These are phyloP conservation scores for Suillus spraguei DNA, from an alignment of 768 basidiomycete genomes.

Conservation along the genomic window DNA sequence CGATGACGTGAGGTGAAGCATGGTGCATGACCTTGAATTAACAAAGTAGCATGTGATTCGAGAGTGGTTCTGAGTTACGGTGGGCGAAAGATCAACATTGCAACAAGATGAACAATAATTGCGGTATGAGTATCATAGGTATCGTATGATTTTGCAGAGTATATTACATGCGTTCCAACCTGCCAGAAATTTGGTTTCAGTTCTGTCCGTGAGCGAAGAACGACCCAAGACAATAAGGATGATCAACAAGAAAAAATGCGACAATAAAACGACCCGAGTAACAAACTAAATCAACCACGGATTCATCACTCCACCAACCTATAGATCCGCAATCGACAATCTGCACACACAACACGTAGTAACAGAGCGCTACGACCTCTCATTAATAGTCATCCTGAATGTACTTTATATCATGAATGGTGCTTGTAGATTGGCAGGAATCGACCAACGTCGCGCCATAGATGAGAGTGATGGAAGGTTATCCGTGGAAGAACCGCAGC, in stretches of 20 bases:
- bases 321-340: slow-evolving; percentile 8
- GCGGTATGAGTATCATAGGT: slow-evolving; percentile 28
- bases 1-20: not conserved
- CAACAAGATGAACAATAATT: slow-evolving; percentile 20
- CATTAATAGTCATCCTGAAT: slow-evolving; percentile 6
- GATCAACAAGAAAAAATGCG: slow-evolving; percentile 27
- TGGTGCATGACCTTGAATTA: too few relatives aligned
- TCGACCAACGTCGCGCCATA: slow-evolving; percentile 40
- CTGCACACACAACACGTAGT: not conserved
- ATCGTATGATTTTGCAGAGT: slow-evolving; percentile 24
- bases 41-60: too few relatives aligned
- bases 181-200: slow-evolving; percentile 25
- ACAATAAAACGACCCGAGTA: slow-evolving; percentile 20
- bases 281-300: slow-evolving; percentile 6
- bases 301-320: not conserved
- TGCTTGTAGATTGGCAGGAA: slow-evolving; percentile 33
- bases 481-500: slow-evolving; percentile 34
- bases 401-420: slow-evolving; percentile 37
- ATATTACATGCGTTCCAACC: slow-evolving; percentile 39
- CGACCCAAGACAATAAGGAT: slow-evolving; percentile 28
- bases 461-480: slow-evolving; percentile 38
- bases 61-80: too few relatives aligned
- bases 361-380: not conserved
- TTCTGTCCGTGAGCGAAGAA: slow-evolving; percentile 26
- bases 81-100: slow-evolving; percentile 8